Base-by-base conservation (phyloP, 495 filamentous ascomycete genomes). In the Aspergillus funiculosus region DNA sequence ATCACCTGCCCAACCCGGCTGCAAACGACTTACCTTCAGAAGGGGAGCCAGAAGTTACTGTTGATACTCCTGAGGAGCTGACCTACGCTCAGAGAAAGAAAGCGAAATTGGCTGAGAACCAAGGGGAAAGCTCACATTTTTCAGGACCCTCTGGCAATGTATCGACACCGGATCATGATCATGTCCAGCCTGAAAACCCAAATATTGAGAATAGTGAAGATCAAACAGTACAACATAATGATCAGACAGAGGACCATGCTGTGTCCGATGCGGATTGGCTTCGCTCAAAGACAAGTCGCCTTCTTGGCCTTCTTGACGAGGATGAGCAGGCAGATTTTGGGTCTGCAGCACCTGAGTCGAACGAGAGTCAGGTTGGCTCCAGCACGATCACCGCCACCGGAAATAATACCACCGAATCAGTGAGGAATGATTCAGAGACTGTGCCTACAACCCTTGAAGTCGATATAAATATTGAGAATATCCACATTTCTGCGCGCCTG, bases 251-350 rank as follows among this genome's bases (percentile, higher is more conserved):
- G 39, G 48, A 50, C 11, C 37, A 42, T 31, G 24, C 51, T 14
- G 54, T 63, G 25, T 64, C 66, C 8, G 94, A 98, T 60, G 76
- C 79, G 34, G 92, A 99, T 60, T 99, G 92, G 92, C 73, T 95
- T 38, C 82, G 92, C 29, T 94, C 86, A 29, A 83, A 87, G 52
- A 96, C 89, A n/a, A 96, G 82, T 61, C 79, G 94, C 52, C 66
- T 96, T 35, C 73, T 97, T 26, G 94, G 89, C 58, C 68, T 97
- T 15, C 71, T 87, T 15, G 87, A 91, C 57, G 81, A 86, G 22
- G 78, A 81, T 39, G 69, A 76, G 39, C 61, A 67, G 28, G 60
- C 60, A 21, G 67, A 68, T 6, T 64, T 56, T 26, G 57, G 60
- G 4, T 21, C 43, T 26, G 17, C 34, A 3, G 41, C 54, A 21